These are phyloP conservation scores for Tubosaeta sp. DNA, from an alignment of 768 basidiomycete genomes.

Conservation along the genomic window DNA sequence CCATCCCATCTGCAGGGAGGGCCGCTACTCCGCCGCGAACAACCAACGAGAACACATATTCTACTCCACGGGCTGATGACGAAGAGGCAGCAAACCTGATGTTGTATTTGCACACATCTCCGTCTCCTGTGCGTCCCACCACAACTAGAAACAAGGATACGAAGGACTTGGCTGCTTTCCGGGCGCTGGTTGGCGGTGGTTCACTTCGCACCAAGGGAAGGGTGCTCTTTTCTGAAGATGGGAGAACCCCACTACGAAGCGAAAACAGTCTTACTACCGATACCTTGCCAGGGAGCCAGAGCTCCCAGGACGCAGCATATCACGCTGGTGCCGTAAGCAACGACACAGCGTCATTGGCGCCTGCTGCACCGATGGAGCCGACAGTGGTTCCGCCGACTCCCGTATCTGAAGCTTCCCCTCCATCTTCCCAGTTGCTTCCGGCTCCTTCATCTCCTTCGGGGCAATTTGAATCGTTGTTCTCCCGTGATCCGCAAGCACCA, in stretches of 20 bases:
- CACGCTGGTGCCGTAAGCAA: conserved; percentile 15
- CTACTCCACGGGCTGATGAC: conserved; percentile 60
- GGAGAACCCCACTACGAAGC: conserved; percentile 25
- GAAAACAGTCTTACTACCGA: conserved; percentile 26
- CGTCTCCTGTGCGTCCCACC: conserved; percentile 66
- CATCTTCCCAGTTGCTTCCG: conserved; percentile 23
- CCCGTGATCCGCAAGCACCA: conserved; percentile 29
- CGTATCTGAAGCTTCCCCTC: conserved; percentile 21
- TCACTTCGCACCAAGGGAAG: conserved; percentile 58
- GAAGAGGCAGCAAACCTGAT: conserved; percentile 81
- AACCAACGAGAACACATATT: conserved; percentile 32
- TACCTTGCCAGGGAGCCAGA: conserved; percentile 25
- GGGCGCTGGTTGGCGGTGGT: conserved; percentile 46
- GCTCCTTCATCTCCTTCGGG: conserved; percentile 23
- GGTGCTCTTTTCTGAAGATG: conserved; percentile 56
- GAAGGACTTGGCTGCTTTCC: conserved; percentile 53
- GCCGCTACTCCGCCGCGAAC: conserved; percentile 35
- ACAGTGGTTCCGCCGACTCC: conserved; percentile 34
- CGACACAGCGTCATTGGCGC: conserved; percentile 16
- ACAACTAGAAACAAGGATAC: conserved; percentile 43
- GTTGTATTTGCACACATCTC: conserved; percentile 80
- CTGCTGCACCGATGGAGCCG: conserved; percentile 28
- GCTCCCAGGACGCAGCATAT: conserved; percentile 19
- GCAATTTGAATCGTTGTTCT: conserved; percentile 15
- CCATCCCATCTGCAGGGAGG: conserved; percentile 17